Percentiles rank a stretch among this genome's conserved stretches.
Evolutionary conservation across 148 eudicot species (phyloP).

Genomic region (Tetragonia tetragonoides): DNA sequence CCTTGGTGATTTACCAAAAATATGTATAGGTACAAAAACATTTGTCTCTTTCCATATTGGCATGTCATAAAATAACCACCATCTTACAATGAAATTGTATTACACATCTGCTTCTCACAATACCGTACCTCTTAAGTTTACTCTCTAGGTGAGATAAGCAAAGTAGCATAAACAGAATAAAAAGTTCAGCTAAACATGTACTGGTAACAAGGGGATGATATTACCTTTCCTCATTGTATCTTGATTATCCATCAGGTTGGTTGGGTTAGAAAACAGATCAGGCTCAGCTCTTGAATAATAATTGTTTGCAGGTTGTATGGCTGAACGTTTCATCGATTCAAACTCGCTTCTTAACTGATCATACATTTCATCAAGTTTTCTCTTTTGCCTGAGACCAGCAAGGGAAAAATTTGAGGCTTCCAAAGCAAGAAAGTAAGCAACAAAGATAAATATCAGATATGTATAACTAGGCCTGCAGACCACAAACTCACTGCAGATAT

Average conservation of each 20-base stretch:
- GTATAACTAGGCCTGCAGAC: constrained; percentile 2
- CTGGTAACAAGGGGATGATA: constrained; percentile 14
- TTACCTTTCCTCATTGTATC: constrained; percentile 74
- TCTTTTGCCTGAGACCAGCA: constrained; percentile 64
- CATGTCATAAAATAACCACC: background rate
- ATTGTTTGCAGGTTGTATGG: constrained; percentile 76
- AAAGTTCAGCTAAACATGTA: background rate
- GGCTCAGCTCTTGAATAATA: constrained; percentile 68
- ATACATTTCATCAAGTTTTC: constrained; percentile 98
- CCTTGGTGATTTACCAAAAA: constrained; percentile 28
- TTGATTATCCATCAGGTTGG: constrained; percentile 69
- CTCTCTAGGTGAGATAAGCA: background rate
- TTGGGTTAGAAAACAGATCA: constrained; percentile 73
- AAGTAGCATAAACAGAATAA: background rate
- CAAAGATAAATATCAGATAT: background rate
- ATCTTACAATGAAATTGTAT: background rate
- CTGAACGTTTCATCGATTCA: constrained; percentile 71
- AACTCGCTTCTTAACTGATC: constrained; percentile 85
- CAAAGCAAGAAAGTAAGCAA: constrained; percentile 2
- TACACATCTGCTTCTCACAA: background rate
- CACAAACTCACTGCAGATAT: background rate
- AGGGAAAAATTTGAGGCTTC: constrained; percentile 17
- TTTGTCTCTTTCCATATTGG: background rate
- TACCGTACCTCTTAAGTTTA: background rate
- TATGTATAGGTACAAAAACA: background rate